A percentile compares a stretch with the other conserved stretches of the same genome.
Evolutionary conservation across 179 eudicot genomes (phyloP).

Genomic region (Sideroxylon spinosum): DNA sequence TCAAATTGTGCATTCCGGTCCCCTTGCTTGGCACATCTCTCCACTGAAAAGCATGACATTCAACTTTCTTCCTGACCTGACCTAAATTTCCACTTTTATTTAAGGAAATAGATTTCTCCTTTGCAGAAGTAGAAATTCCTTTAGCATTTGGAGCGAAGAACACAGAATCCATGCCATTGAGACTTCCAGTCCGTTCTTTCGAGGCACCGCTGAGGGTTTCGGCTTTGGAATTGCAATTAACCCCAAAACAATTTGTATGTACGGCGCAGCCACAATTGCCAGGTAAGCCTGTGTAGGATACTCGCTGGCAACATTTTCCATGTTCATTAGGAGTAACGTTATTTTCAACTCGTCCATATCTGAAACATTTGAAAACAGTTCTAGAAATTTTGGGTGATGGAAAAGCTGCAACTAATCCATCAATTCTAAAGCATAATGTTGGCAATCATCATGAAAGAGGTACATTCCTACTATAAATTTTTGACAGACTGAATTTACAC

Average conservation of each 20-base stretch:
- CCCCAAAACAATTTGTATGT: slow-evolving; percentile 21
- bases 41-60: slow-evolving; percentile 43
- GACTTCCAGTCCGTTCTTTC: slow-evolving; percentile 24
- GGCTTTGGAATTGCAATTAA: slow-evolving; percentile 21
- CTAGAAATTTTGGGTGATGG: too few species aligned
- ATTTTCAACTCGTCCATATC: slow-evolving; percentile 33
- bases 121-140: slow-evolving; percentile 18
- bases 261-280: slow-evolving; percentile 26
- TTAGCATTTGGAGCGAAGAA: slow-evolving; percentile 22
- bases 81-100: slow-evolving; percentile 23
- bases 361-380: slow-evolving; percentile 12
- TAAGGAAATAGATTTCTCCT: slow-evolving; percentile 19
- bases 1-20: slow-evolving; percentile 20
- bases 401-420: not conserved
- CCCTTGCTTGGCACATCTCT: slow-evolving; percentile 48
- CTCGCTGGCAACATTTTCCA: slow-evolving; percentile 27
- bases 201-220: slow-evolving; percentile 15
- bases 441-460: not conserved
- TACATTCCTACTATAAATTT: too few species aligned
- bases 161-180: slow-evolving; percentile 22
- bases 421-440: not conserved
- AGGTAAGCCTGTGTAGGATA: slow-evolving; percentile 27
- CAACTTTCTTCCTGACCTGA: slow-evolving; percentile 24
- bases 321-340: slow-evolving; percentile 21
- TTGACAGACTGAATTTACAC: too few species aligned